Conservation (phyloP, 805 yeast species). For the Scheffersomyces lignosus region DNA sequence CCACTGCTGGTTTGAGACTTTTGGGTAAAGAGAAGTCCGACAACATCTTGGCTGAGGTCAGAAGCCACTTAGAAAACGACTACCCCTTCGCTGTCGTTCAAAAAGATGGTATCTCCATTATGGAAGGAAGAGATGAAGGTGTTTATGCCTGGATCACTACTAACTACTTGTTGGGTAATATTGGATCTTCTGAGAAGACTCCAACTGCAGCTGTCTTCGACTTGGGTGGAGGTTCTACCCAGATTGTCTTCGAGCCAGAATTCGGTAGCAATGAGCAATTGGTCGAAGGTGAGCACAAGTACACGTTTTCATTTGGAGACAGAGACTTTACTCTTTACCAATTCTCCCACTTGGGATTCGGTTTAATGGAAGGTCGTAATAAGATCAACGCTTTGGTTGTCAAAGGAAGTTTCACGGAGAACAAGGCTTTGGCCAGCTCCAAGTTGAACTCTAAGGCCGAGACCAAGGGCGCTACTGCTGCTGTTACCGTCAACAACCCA, state of each 20-base stretch:
- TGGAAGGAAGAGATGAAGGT: slow-evolving; percentile 98
- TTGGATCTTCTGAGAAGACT: slow-evolving; percentile 70
- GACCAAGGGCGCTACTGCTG: slow-evolving; percentile 38
- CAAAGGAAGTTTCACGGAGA: slow-evolving; percentile 42
- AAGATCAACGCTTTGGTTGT: slow-evolving; percentile 70
- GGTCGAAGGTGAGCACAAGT: slow-evolving; percentile 88
- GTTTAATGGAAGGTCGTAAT: slow-evolving; percentile 91
- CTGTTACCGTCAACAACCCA: slow-evolving; percentile 64
- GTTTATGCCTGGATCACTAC: slow-evolving; percentile 99
- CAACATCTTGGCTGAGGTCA: slow-evolving; percentile 74
- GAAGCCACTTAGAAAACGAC: slow-evolving; percentile 68
- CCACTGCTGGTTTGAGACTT: slow-evolving; percentile 93
- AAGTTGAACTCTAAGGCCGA: slow-evolving; percentile 30
- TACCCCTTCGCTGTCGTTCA: slow-evolving; percentile 92
- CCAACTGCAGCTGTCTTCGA: slow-evolving; percentile 98
- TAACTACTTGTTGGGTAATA: slow-evolving; percentile 89
- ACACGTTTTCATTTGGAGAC: slow-evolving; percentile 76
- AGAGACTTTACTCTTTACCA: slow-evolving; percentile 82
- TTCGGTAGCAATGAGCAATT: slow-evolving; percentile 57
- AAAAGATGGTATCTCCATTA: slow-evolving; percentile 83
- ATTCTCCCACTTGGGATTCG: slow-evolving; percentile 93
- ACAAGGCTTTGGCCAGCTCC: slow-evolving; percentile 15
- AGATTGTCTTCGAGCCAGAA: slow-evolving; percentile 96
- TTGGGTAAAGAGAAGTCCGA: slow-evolving; percentile 74
- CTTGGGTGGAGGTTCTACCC: slow-evolving; percentile 98